phyloP scores from a whole-genome alignment of 805 yeast genomes.

The Teunomyces kruisii region DNA sequence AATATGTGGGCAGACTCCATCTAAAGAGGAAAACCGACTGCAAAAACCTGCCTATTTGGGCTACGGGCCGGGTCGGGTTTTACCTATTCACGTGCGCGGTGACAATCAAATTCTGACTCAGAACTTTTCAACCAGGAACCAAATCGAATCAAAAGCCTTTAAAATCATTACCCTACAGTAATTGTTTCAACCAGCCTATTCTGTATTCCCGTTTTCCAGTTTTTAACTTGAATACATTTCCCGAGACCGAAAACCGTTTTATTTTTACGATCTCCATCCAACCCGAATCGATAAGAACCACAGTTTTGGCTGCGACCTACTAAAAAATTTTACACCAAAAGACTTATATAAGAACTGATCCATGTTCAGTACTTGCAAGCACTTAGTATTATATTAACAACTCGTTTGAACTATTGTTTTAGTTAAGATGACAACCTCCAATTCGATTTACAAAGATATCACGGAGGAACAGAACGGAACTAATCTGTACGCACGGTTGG shows the following conservation, averaged over 20 bases:
- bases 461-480: conserved; percentile 46
- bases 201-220: neutral
- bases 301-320: conserved; percentile 5
- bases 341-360: neutral
- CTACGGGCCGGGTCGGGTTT: neutral
- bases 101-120: conserved; percentile 6
- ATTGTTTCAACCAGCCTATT: neutral
- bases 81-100: conserved; percentile 8
- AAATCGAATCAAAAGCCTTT: neutral
- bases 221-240: neutral
- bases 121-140: neutral
- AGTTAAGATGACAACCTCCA: conserved; percentile 3
- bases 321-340: neutral
- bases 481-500: conserved; percentile 71
- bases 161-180: neutral
- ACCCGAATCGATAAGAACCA: conserved; percentile 1
- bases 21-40: neutral
- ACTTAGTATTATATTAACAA: conserved; percentile 18
- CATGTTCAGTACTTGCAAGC: conserved; percentile 17
- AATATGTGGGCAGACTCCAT: neutral
- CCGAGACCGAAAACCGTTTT: neutral
- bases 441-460: conserved; percentile 34
- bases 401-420: neutral
- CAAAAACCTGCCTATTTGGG: neutral
- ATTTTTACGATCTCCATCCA: neutral